phyloP scores from a whole-genome alignment of 331 rosid species.

The Stylosanthes scabra region DNA sequence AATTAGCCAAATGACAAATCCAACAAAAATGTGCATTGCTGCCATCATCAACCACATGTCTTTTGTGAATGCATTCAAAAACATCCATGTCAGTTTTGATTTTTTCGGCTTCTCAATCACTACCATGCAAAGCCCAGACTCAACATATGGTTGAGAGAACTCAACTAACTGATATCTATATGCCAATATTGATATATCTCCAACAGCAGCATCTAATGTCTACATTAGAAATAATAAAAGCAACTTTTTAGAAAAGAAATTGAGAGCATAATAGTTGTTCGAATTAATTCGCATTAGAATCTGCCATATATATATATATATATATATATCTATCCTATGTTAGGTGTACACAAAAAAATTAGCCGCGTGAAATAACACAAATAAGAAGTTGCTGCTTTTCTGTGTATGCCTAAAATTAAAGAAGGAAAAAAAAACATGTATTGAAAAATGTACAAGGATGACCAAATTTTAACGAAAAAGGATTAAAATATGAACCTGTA shows the following conservation, averaged over 20 bases:
- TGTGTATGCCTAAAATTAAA: too few relatives aligned
- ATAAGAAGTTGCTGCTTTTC: too few relatives aligned
- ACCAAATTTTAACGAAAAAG: too few relatives aligned
- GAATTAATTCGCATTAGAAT: too few relatives aligned
- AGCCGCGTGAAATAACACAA: too few relatives aligned
- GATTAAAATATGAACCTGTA: too few relatives aligned
- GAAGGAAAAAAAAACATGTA: too few relatives aligned
- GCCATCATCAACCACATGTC: conserved; percentile 53
- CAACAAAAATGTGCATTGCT: conserved; percentile 52
- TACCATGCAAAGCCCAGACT: conserved; percentile 58
- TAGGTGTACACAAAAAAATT: too few relatives aligned
- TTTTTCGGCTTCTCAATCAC: conserved; percentile 38
- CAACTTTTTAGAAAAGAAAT: background rate
- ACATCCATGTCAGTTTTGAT: conserved; percentile 45
- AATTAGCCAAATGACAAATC: conserved; percentile 58
- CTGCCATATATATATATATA: too few relatives aligned
- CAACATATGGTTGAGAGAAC: conserved; percentile 60
- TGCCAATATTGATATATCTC: conserved; percentile 55
- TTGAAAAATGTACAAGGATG: too few relatives aligned
- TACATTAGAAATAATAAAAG: conserved; percentile 32
- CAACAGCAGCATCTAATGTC: conserved; percentile 62
- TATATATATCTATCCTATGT: too few relatives aligned
- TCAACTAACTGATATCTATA: conserved; percentile 47
- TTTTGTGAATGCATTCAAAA: conserved; percentile 46
- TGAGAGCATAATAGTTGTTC: background rate